These are phyloP conservation scores for Dryas alaskensis DNA, from an alignment of 306 rosid genomes.

Conservation along the genomic window DNA sequence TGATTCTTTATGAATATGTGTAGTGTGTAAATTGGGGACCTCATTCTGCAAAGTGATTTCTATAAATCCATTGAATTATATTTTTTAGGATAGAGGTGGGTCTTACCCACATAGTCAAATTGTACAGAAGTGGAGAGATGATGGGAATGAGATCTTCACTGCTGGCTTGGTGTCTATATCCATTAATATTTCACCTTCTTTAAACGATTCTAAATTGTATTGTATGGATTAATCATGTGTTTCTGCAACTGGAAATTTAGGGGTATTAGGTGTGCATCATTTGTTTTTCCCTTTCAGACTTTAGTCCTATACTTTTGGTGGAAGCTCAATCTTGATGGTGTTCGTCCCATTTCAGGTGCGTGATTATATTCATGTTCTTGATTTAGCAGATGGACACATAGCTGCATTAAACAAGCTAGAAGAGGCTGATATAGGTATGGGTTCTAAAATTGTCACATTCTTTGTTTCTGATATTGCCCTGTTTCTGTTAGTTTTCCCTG, in stretches of 20 bases:
- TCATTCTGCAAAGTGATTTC: neutral
- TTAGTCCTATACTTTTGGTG: slow-evolving; percentile 11
- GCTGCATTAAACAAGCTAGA: slow-evolving; percentile 80
- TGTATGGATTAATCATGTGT: neutral
- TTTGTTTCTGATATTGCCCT: slow-evolving; percentile 5
- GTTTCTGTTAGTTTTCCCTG: neutral
- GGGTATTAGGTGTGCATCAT: slow-evolving; percentile 10
- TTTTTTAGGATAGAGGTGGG: neutral
- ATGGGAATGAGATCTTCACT: neutral
- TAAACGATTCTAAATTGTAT: neutral
- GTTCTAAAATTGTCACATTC: slow-evolving; percentile 6
- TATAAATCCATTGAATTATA: neutral
- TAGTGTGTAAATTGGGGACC: neutral
- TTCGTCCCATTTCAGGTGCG: slow-evolving; percentile 65
- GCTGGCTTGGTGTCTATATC: too few relatives aligned
- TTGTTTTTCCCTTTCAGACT: neutral
- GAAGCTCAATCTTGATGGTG: slow-evolving; percentile 20
- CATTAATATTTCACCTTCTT: neutral
- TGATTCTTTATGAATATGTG: neutral
- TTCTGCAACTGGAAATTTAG: neutral
- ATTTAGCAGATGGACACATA: slow-evolving; percentile 95
- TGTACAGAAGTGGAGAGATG: neutral
- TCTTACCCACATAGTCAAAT: neutral
- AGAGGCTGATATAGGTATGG: slow-evolving; percentile 61
- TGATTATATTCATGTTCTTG: slow-evolving; percentile 92